These are phyloP conservation scores for Fusarium pininemorale DNA, from an alignment of 2,329 filamentous ascomycete species.

Conservation along the genomic window DNA sequence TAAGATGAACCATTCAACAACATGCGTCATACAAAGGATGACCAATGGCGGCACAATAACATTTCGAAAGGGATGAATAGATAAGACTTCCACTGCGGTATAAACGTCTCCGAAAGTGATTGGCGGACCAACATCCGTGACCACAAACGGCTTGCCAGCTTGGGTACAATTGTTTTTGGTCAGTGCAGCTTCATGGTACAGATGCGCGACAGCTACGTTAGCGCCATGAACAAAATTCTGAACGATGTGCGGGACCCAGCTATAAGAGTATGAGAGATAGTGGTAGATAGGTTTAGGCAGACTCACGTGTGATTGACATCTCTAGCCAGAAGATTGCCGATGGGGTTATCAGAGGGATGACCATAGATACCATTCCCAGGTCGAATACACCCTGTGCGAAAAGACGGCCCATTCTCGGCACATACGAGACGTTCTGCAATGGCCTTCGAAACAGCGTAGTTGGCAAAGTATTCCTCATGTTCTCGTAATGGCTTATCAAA, in stretches of 20 bases:
- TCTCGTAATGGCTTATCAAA: neutral
- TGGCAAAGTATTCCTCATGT: neutral
- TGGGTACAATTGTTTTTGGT: neutral
- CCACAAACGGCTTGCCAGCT: slow-evolving; percentile 2
- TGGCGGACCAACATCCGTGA: neutral
- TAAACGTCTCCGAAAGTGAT: slow-evolving; percentile 4
- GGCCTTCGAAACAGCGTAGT: neutral
- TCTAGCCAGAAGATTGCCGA: neutral
- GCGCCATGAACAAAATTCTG: slow-evolving; percentile 3
- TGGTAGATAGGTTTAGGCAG: accelerated
- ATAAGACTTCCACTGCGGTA: neutral
- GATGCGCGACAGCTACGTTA: slow-evolving; percentile 8
- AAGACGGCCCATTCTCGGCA: neutral
- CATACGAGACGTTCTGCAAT: neutral
- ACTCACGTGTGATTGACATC: neutral
- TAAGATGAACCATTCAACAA: neutral
- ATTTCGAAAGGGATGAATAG: neutral
- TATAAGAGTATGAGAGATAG: neutral
- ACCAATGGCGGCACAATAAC: neutral
- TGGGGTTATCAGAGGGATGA: neutral
- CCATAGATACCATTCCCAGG: slow-evolving; percentile 12
- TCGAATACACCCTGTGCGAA: slow-evolving; percentile 12
- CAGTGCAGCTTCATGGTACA: slow-evolving; percentile 6
- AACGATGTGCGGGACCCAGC: slow-evolving; percentile 1
- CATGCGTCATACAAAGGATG: neutral